These are phyloP conservation scores for Ophiostoma piceae DNA, from an alignment of 2,329 filamentous ascomycete genomes.

Conservation along the genomic window DNA sequence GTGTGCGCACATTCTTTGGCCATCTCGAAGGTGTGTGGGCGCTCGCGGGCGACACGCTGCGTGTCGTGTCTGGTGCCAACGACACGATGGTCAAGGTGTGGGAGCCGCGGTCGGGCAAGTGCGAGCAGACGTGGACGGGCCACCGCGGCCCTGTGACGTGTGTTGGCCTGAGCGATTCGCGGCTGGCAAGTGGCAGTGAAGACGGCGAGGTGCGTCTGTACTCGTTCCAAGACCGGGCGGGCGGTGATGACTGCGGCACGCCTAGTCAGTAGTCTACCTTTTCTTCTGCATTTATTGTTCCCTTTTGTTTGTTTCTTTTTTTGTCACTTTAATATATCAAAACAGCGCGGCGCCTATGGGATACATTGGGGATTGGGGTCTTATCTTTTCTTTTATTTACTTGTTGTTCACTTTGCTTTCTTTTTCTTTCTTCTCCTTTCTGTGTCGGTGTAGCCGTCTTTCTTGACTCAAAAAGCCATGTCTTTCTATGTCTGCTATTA, in stretches of 20 bases:
- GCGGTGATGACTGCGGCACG: constrained; percentile 3
- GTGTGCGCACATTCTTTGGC: constrained; percentile 88
- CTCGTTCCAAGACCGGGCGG: constrained; percentile 56
- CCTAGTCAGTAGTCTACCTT: not conserved
- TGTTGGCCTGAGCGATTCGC: constrained; percentile 81
- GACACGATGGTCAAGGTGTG: constrained; percentile 93
- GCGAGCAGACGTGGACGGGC: constrained; percentile 86
- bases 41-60: constrained; percentile 43
- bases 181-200: constrained; percentile 87
- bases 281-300: not conserved
- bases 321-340: not conserved
- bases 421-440: not conserved
- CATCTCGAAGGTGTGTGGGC: constrained; percentile 97
- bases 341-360: constrained; percentile 1
- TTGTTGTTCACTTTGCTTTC: not conserved
- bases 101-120: constrained; percentile 87
- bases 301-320: not conserved
- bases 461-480: not conserved
- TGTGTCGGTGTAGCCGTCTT: not conserved
- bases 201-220: constrained; percentile 87
- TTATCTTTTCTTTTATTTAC: not conserved
- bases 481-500: not conserved
- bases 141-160: constrained; percentile 90
- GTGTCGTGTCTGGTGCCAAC: constrained; percentile 83
- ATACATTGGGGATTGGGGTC: not conserved